These are phyloP conservation scores for Xylaria sp. DNA, from an alignment of 2,329 filamentous ascomycete species.

Conservation along the genomic window DNA sequence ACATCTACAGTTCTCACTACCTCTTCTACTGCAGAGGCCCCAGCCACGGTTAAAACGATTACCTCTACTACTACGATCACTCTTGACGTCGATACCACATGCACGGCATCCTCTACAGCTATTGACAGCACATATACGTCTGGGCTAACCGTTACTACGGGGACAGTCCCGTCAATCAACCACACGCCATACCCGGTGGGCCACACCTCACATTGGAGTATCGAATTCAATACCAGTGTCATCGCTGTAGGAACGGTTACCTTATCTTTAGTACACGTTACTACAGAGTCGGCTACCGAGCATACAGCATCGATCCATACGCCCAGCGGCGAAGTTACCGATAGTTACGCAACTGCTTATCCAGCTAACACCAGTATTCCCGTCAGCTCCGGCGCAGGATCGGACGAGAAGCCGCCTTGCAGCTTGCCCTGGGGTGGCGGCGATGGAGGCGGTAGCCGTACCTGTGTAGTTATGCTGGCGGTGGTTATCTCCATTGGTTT, in stretches of 20 bases:
- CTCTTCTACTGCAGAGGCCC: background rate
- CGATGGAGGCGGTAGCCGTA: conserved; percentile 11
- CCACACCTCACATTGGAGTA: conserved; percentile 6
- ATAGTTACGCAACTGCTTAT: background rate
- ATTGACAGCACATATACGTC: background rate
- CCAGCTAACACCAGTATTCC: conserved; percentile 2
- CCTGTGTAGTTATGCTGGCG: conserved; percentile 32
- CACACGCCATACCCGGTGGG: conserved; percentile 9
- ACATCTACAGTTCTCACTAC: conserved; percentile 9
- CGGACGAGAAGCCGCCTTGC: conserved; percentile 17
- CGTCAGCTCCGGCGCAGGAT: conserved; percentile 5
- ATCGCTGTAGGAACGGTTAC: background rate
- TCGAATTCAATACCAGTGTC: background rate
- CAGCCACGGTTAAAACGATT: background rate
- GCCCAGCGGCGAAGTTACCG: background rate
- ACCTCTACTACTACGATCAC: background rate
- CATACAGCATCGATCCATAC: background rate
- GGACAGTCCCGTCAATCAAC: background rate
- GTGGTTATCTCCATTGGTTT: conserved; percentile 26
- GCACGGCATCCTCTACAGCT: background rate
- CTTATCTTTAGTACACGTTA: background rate
- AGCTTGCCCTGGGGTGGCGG: conserved; percentile 15
- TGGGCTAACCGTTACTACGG: background rate
- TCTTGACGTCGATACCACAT: conserved; percentile 11
- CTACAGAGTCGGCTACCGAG: background rate